Percentiles rank a stretch among this genome's conserved stretches.
phyloP scores from a whole-genome alignment of 495 filamentous ascomycete species.

The Aspergillus baeticus region DNA sequence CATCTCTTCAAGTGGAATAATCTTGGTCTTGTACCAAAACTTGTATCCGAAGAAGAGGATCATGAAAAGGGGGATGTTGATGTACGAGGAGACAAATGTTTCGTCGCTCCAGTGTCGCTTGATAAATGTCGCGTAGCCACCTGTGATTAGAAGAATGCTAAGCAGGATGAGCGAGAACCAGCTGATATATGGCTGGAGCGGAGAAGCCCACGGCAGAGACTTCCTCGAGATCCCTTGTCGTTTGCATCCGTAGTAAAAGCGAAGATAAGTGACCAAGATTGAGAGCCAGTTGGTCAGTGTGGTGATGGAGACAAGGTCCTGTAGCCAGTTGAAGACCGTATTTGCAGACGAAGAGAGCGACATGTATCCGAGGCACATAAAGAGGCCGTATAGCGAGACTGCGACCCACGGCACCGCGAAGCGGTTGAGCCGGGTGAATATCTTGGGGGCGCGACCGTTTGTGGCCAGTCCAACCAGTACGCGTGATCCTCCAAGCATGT shows the following conservation, averaged over 20 bases:
- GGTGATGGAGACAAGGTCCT: conserved; percentile 1
- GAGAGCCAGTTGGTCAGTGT: conserved; percentile 8
- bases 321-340: conserved; percentile 5
- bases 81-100: too few species aligned
- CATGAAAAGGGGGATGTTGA: too few species aligned
- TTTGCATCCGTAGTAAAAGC: not conserved
- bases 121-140: too few species aligned
- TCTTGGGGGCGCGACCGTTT: not conserved
- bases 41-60: too few species aligned
- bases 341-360: not conserved
- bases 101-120: too few species aligned
- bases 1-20: too few species aligned
- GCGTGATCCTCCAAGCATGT: too few species aligned
- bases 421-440: not conserved
- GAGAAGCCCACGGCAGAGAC: too few species aligned
- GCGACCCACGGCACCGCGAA: not conserved
- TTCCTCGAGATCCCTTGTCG: conserved; percentile 1
- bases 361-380: not conserved
- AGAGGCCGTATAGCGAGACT: not conserved
- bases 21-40: too few species aligned
- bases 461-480: conserved; percentile 2
- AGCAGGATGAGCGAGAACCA: too few species aligned
- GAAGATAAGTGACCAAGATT: conserved; percentile 9
- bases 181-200: too few species aligned
- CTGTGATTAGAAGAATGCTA: too few species aligned